Conservation (phyloP, 2,329 filamentous ascomycete genomes). For the Calonectria honghensis region DNA sequence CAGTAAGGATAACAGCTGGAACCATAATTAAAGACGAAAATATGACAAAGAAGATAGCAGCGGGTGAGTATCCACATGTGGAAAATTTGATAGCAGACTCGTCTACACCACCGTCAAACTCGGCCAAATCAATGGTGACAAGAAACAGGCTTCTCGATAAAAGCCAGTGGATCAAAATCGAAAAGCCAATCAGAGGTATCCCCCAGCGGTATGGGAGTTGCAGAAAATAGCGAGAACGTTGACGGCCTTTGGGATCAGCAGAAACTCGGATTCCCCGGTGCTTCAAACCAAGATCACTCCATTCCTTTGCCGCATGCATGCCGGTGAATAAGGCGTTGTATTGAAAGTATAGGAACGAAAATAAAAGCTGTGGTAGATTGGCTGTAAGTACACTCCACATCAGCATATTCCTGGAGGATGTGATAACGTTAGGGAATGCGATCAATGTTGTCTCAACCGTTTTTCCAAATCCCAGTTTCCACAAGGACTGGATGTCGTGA, state of each 20-base stretch:
- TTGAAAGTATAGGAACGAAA: slow-evolving; percentile 39
- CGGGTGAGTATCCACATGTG: slow-evolving; percentile 36
- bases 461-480: slow-evolving; percentile 36
- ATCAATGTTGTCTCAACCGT: slow-evolving; percentile 20
- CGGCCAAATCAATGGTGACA: slow-evolving; percentile 14
- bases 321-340: slow-evolving; percentile 35
- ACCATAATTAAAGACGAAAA: background rate
- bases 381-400: slow-evolving; percentile 11
- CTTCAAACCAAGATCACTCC: slow-evolving; percentile 29
- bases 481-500: background rate
- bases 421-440: background rate
- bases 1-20: background rate
- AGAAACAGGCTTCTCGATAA: slow-evolving; percentile 39
- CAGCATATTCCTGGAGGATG: background rate
- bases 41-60: slow-evolving; percentile 34
- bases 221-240: slow-evolving; percentile 39
- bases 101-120: background rate
- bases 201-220: slow-evolving; percentile 41
- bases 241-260: slow-evolving; percentile 14
- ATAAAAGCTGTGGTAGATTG: slow-evolving; percentile 33
- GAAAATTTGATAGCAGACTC: background rate
- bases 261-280: slow-evolving; percentile 30
- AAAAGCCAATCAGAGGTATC: slow-evolving; percentile 3
- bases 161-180: slow-evolving; percentile 35
- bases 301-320: slow-evolving; percentile 37